Percentiles rank a stretch among this genome's conserved stretches.
Conservation (phyloP, 202 grass and related monocot genomes). For the Brachypodium distachyon region DNA sequence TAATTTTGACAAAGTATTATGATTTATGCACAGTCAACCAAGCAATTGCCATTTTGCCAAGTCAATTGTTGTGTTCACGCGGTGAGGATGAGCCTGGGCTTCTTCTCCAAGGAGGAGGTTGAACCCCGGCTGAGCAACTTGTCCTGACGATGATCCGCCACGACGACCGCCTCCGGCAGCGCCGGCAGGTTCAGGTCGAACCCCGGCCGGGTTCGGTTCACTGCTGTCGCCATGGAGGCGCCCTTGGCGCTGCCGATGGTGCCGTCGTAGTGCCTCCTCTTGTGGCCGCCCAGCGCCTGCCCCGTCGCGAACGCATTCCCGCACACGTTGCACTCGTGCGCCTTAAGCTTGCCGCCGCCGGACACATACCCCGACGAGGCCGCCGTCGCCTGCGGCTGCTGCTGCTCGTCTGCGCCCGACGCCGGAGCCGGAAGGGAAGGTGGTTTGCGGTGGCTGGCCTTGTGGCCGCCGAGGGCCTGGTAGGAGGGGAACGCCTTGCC, state of each 20-base stretch:
- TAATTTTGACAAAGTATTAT: too few relatives aligned
- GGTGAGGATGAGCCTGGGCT: conserved; percentile 60
- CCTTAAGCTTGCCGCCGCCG: neutral
- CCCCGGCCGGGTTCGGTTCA: neutral
- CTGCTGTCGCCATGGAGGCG: neutral
- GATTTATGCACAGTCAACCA: too few relatives aligned
- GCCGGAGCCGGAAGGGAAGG: neutral
- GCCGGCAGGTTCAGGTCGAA: conserved; percentile 87
- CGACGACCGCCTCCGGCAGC: conserved; percentile 19
- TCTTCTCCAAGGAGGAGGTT: conserved; percentile 78
- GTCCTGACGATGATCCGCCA: conserved; percentile 49
- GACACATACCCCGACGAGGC: neutral
- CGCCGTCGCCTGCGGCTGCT: neutral
- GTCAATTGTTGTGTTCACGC: neutral
- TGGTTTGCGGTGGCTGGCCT: conserved; percentile 65
- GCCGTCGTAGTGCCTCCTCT: conserved; percentile 92
- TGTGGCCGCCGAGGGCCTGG: conserved; percentile 96
- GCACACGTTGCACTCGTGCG: conserved; percentile 86
- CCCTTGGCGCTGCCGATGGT: conserved; percentile 44
- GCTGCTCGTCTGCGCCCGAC: neutral
- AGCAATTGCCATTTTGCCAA: neutral
- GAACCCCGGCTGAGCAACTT: conserved; percentile 78
- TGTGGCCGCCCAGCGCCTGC: conserved; percentile 92
- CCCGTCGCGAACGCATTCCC: conserved; percentile 74
- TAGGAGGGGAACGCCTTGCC: conserved; percentile 75